Base-by-base conservation (phyloP, 108 stramenopile species). In the Pseudonitzschia multiseries region DNA sequence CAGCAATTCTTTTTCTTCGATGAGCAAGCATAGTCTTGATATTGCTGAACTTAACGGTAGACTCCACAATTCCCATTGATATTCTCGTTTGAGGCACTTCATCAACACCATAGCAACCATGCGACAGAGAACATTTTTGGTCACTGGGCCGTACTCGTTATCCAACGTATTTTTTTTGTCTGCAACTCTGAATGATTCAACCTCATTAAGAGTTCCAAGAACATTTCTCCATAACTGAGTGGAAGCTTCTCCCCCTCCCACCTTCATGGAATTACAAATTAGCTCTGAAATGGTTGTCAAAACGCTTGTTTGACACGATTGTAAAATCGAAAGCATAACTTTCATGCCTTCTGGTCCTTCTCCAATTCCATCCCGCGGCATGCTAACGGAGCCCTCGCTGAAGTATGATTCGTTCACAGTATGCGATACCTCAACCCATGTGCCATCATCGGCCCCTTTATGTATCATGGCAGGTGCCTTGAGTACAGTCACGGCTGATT, bases 1-100 rank as follows among this genome's bases (percentile, higher is more conserved):
- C 17, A 95, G 74, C 33, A 95, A 75, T 31, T 83, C 68, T 72
- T 90, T 93, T 72, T 95, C 92, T 80, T 95, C 94, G 0, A 95
- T 79, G 41, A 93, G 62, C 52, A 86, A 66, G 77, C 89, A 86
- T 20, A 93, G 54, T 13, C 87, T 67, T 13, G 92, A 89, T 63
- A 93, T 81, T 20, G 89, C 86, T 24, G 85, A 75, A 68, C 89
- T 87, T 24, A 87, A 65, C 60, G 87, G 82, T 41, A 72, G 26
- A 65, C 68, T 83, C 94, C 94, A 95, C 24, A 84, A 66, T 57
- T 87, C 84, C 78, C 78, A 82, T 51, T 84, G 81, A 70, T 86
- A 76, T 31, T 87, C 85, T 36, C 89, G 84, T 27, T 81, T 81
- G 33, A 89, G 78, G 72, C 81, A 80, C 65, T 89, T 89, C 52